A percentile compares a stretch with the other conserved stretches of the same genome.
Evolutionary conservation across 139 green algal genomes (phyloP).

Genomic region (Penium margaritaceum): DNA sequence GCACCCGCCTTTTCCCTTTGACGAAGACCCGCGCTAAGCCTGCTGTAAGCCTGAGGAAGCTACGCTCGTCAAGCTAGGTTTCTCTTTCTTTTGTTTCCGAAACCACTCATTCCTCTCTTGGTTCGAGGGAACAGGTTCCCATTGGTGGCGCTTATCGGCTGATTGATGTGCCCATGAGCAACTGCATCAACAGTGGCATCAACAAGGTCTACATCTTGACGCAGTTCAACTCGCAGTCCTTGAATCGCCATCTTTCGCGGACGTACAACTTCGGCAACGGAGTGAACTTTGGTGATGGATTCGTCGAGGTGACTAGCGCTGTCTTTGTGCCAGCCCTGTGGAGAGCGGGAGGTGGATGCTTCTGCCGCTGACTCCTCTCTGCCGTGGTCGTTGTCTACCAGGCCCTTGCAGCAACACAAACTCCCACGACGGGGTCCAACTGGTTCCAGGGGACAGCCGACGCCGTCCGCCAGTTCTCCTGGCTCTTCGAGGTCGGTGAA

Average conservation of each 20-base stretch:
- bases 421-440: slow-evolving; percentile 57
- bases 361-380: background rate
- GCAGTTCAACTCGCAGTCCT: slow-evolving; percentile 85
- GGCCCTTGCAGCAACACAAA: slow-evolving; percentile 83
- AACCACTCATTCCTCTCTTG: no score
- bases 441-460: slow-evolving; percentile 96
- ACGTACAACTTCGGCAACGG: slow-evolving; percentile 93
- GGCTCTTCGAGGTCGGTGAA: slow-evolving; percentile 61
- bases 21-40: slow-evolving; percentile 98
- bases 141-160: slow-evolving; percentile 96
- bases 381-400: slow-evolving; percentile 1
- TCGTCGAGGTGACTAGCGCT: slow-evolving; percentile 53
- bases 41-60: no score
- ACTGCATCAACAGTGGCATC: slow-evolving; percentile 99
- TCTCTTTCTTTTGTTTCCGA: no score
- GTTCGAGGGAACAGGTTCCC: slow-evolving; percentile 76
- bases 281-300: slow-evolving; percentile 51
- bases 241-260: slow-evolving; percentile 91
- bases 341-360: no score
- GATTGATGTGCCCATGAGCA: slow-evolving; percentile 98
- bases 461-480: slow-evolving; percentile 91
- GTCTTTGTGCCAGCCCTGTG: no score
- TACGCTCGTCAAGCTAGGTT: no score
- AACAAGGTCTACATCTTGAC: slow-evolving; percentile 99
- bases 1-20: slow-evolving; percentile 88